Percentiles rank a stretch among this genome's conserved stretches.
Conservation (phyloP, 352 stramenopile species). For the Pythium plurisporium region DNA sequence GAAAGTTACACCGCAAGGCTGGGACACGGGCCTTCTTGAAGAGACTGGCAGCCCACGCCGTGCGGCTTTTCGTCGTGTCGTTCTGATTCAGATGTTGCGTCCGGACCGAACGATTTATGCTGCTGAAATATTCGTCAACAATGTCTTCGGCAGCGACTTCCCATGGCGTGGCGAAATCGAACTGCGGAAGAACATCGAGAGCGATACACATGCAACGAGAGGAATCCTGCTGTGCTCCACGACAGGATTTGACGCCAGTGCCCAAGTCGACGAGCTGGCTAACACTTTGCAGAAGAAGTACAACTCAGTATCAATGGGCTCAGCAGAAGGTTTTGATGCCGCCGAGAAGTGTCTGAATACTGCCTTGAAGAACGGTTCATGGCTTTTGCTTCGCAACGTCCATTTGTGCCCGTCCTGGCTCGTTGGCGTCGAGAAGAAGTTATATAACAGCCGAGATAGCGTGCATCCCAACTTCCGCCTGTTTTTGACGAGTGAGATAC, state of each 20-base stretch:
- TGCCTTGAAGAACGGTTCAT: slow-evolving; percentile 95
- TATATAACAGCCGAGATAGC: slow-evolving; percentile 84
- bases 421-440: slow-evolving; percentile 95
- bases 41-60: slow-evolving; percentile 39
- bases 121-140: slow-evolving; percentile 68
- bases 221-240: slow-evolving; percentile 97
- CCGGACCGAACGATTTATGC: slow-evolving; percentile 86
- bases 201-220: slow-evolving; percentile 86
- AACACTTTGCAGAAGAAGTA: slow-evolving; percentile 90
- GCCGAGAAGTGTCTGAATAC: slow-evolving; percentile 94
- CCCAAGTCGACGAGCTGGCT: slow-evolving; percentile 95
- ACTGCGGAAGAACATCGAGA: slow-evolving; percentile 90
- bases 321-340: slow-evolving; percentile 93
- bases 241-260: slow-evolving; percentile 97
- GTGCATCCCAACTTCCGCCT: slow-evolving; percentile 79
- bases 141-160: slow-evolving; percentile 90
- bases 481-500: slow-evolving; percentile 99
- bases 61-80: slow-evolving; percentile 72
- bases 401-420: slow-evolving; percentile 99
- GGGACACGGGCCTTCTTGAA: slow-evolving; percentile 45
- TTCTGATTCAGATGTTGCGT: slow-evolving; percentile 83
- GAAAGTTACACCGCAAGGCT: slow-evolving; percentile 54
- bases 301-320: slow-evolving; percentile 98
- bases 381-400: slow-evolving; percentile 99
- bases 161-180: slow-evolving; percentile 95